phyloP scores from a whole-genome alignment of 2,329 filamentous ascomycete genomes.

The Aureobasidium sp. region DNA sequence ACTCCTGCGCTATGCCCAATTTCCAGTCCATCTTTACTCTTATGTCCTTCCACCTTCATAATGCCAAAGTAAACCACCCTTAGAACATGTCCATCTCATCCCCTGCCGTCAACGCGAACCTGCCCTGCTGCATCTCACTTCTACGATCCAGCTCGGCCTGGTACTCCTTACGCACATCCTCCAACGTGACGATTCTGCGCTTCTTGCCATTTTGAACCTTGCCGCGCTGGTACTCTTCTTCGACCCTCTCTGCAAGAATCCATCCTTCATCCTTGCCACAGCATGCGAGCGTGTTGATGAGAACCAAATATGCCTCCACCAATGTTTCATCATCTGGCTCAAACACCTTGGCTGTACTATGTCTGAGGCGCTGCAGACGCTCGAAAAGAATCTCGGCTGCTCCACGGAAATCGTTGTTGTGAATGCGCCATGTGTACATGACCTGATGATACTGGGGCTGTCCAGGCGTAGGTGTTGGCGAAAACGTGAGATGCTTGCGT shows the following conservation, averaged over 20 bases:
- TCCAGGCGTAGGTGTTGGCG: constrained; percentile 28
- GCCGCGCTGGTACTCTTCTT: constrained; percentile 26
- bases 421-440: constrained; percentile 84
- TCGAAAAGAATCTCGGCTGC: constrained; percentile 53
- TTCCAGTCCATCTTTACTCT: constrained; percentile 3
- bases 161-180: constrained; percentile 81
- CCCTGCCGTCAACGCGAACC: constrained; percentile 64
- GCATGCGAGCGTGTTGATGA: constrained; percentile 89
- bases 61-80: not conserved
- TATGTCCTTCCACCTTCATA: not conserved
- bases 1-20: constrained; percentile 15
- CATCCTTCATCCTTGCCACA: constrained; percentile 78
- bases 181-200: constrained; percentile 75
- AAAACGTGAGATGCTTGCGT: constrained; percentile 59
- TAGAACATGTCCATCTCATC: constrained; percentile 26
- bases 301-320: constrained; percentile 72
- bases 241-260: constrained; percentile 53
- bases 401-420: constrained; percentile 78
- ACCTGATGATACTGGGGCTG: constrained; percentile 73
- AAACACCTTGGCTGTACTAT: constrained; percentile 14
- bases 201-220: constrained; percentile 34
- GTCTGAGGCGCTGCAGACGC: constrained; percentile 45
- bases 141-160: constrained; percentile 83
- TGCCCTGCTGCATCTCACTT: constrained; percentile 78
- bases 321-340: constrained; percentile 37